phyloP scores from a whole-genome alignment of 1,139 yeast genomes.

The Candida sp. region DNA sequence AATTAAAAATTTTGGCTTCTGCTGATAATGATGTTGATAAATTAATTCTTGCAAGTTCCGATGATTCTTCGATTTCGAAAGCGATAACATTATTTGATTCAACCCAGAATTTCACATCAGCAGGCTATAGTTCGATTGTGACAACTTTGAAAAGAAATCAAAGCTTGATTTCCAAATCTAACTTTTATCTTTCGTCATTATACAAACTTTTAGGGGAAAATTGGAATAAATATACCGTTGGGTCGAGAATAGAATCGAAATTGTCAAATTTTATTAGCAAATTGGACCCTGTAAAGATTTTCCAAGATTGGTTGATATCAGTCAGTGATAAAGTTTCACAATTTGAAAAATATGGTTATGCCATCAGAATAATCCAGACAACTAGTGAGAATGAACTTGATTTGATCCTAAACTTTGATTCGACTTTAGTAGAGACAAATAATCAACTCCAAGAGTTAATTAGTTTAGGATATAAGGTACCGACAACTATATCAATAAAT shows the following conservation, averaged over 20 bases:
- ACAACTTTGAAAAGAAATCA: constrained; percentile 12
- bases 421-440: constrained; percentile 37
- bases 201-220: constrained; percentile 54
- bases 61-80: neutral
- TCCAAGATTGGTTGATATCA: constrained; percentile 46
- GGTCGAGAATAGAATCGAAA: constrained; percentile 57
- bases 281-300: constrained; percentile 40
- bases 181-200: constrained; percentile 18
- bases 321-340: constrained; percentile 5
- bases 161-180: constrained; percentile 17
- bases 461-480: constrained; percentile 57
- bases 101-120: neutral
- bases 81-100: neutral
- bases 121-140: neutral
- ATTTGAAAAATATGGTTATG: constrained; percentile 9
- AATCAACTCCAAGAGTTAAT: constrained; percentile 54
- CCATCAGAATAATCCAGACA: constrained; percentile 8
- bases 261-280: constrained; percentile 41
- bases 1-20: constrained; percentile 26
- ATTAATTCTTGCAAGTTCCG: constrained; percentile 8
- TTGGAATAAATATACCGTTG: constrained; percentile 77
- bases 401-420: constrained; percentile 50
- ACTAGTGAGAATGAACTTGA: constrained; percentile 9
- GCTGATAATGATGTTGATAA: constrained; percentile 27
- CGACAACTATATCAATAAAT: constrained; percentile 32